Conservation (phyloP, 2,329 filamentous ascomycete genomes). For the Xylaria multiplex region DNA sequence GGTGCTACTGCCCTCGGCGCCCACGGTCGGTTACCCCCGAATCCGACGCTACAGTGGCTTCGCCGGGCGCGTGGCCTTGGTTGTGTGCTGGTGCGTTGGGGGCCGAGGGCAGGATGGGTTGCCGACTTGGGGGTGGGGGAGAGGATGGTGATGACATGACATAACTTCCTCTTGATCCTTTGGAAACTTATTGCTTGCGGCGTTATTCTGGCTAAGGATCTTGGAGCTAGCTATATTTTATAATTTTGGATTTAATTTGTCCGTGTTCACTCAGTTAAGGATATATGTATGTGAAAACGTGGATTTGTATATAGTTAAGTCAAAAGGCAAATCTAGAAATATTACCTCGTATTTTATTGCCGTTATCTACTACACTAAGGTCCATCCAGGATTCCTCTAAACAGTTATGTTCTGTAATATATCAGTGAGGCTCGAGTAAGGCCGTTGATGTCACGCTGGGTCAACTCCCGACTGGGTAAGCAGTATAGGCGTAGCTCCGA, state of each 20-base stretch:
- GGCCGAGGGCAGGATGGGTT: slow-evolving; percentile 10
- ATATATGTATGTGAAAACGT: too few species aligned
- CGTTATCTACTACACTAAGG: too few species aligned
- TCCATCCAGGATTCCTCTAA: too few species aligned
- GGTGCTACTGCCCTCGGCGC: background rate
- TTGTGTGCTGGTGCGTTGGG: slow-evolving; percentile 43
- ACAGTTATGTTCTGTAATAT: background rate
- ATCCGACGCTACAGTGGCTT: slow-evolving; percentile 21
- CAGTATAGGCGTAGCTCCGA: background rate
- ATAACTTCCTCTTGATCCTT: slow-evolving; percentile 43
- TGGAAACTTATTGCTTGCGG: slow-evolving; percentile 43
- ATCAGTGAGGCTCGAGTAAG: background rate
- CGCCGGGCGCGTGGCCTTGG: slow-evolving; percentile 41
- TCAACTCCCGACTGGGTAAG: background rate
- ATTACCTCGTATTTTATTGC: too few species aligned
- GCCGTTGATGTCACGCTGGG: slow-evolving; percentile 13
- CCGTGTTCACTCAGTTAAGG: background rate
- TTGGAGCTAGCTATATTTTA: slow-evolving; percentile 35
- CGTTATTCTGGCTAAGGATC: slow-evolving; percentile 43
- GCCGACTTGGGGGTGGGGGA: too few species aligned
- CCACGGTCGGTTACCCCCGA: background rate
- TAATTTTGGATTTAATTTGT: background rate
- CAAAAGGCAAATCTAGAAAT: background rate
- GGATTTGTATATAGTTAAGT: too few species aligned
- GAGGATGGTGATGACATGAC: background rate